Base-by-base conservation (phyloP, 2,329 filamentous ascomycete genomes). In the Fusarium sacchari region DNA sequence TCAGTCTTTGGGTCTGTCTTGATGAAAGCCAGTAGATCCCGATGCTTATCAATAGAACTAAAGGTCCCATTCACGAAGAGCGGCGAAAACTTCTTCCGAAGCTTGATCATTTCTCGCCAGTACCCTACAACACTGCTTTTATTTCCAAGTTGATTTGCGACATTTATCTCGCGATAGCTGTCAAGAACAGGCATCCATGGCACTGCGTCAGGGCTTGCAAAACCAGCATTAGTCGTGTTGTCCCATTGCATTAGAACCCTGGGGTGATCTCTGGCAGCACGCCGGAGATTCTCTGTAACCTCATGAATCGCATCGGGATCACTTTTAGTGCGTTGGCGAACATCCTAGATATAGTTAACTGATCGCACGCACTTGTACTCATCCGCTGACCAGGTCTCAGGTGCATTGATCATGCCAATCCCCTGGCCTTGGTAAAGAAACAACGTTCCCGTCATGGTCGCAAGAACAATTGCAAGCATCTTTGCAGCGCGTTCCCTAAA, bases 221-320 rank as follows among this genome's bases (percentile, higher is more conserved):
- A 82, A 17, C 81, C 81, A 15, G 78, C 80, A 64, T 77, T 76
- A 47, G 77, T 77, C 57, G 69, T 71, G 36, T 71, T 74, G 42
- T 79, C 83, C 91, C 91, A 93, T 68, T 91, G 89, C 73, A 93
- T 89, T 0, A 91, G 91, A 1, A 90, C 87, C 34, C 91, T 85
- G 2, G 87, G 86, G 77, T 93, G 90, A 75, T 93, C 91, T 24
- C 91, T 73, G 81, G 82, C 56, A 80, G 84, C 66, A 76, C 82
- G 30, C 60, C 79, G 78, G 18, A 82, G 70, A 3, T 79, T 76
- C 14, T 53, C 64, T 17, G 80, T 78, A 2, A 78, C 81, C 63
- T 77, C 80, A 64, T 85, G 82, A 13, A 84, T 65, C 43, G 80
- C 79, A 8, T 76, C 74, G 46, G 73, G 71, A 74, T 83, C 82